A percentile compares a stretch with the other conserved stretches of the same genome.
phyloP scores from a whole-genome alignment of 768 basidiomycete genomes.

The Tephrocybe rancida region DNA sequence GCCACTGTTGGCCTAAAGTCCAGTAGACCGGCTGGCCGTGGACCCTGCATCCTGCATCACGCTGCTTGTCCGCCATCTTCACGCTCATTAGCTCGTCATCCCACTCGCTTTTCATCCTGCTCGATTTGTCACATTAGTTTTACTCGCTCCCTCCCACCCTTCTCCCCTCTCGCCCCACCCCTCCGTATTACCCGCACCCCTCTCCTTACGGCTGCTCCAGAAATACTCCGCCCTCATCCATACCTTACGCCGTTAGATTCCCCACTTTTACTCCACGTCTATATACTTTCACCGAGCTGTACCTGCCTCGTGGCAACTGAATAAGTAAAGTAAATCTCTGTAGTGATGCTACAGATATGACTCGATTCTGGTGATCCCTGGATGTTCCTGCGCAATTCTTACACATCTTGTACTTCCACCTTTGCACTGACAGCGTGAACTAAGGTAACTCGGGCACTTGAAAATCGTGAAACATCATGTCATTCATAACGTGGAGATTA shows the following conservation, averaged over 20 bases:
- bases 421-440: no score
- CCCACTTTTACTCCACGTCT: background rate
- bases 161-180: background rate
- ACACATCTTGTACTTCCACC: no score
- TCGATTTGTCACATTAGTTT: constrained; percentile 21
- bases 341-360: background rate
- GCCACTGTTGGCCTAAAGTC: background rate
- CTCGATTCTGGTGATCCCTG: no score
- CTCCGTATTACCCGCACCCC: background rate
- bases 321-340: background rate
- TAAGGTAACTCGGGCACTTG: background rate
- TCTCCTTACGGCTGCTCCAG: background rate
- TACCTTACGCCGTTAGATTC: background rate
- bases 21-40: background rate
- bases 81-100: constrained; percentile 6
- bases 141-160: background rate
- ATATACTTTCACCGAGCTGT: constrained; percentile 12
- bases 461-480: no score
- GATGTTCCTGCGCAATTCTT: no score
- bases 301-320: constrained; percentile 1
- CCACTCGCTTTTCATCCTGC: constrained; percentile 7
- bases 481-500: no score
- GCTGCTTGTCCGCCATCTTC: background rate
- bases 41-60: background rate
- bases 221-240: background rate